Evolutionary conservation across 768 basidiomycete genomes (phyloP), one percentile per base, ranked within the genome.

Genomic region (Ramaria sp.): DNA sequence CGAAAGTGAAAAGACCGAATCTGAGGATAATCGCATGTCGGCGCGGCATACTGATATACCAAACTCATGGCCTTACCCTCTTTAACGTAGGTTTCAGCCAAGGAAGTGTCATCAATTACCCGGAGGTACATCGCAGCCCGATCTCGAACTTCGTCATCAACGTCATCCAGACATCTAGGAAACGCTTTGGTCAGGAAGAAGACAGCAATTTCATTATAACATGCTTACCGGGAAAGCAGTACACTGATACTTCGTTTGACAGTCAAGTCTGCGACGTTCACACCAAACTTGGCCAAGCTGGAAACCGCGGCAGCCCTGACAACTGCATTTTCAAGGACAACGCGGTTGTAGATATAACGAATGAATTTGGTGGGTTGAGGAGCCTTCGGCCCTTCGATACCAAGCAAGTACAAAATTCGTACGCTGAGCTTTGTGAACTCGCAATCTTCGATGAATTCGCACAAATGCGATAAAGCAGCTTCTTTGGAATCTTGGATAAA

Each of bases 401-500:
- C 96, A 48, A 99, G 83, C 38, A 99, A 74, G 67, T 99, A 90
- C 24, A 99, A 79, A 63, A 99, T 91, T 48, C 95, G 89, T 60
- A 99, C 96, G 31, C 93, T 96, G 51, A 99, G 83, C 71, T 98
- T 99, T 33, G 95, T 97, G 67, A 98, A 99, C 69, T 99, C 96
- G 79, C 96, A 99, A 68, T 99, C 96, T 72, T 99, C 96, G 68
- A 99, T 99, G 69, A 99, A 99, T 69, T 99, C 96, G 76, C 96
- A 99, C 20, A 99, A 80, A 66, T 99, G 92, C 19, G 95, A 95
- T 46, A 99, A 80, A 1, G 96, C 96, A 65, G 96, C 89, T 68
- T 99, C 96, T 73, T 96, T 95, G 73, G 87, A 90, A 52, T 97
- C 95, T 46, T 76, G 74, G 65, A 99, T 97, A 72, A 82, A 98